Percentiles rank a stretch among this genome's conserved stretches.
Conservation (phyloP, 805 yeast species). For the Saturnispora halmiae region DNA sequence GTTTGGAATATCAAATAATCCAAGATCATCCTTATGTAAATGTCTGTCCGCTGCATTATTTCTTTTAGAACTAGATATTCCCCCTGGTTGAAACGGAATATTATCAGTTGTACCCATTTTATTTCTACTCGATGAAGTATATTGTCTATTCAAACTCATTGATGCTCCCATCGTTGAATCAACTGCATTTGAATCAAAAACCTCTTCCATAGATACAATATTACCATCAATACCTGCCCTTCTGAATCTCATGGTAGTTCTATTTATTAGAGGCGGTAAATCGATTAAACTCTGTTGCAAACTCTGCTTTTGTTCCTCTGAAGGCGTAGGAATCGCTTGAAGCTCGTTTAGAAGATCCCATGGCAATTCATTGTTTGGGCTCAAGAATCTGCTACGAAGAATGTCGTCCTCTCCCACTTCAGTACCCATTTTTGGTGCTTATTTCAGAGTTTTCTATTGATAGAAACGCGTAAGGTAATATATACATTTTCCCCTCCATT, state of each 20-base stretch:
- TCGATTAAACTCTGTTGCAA: constrained; percentile 36
- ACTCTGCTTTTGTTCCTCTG: constrained; percentile 20
- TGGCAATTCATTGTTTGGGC: constrained; percentile 53
- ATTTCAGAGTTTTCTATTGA: neutral
- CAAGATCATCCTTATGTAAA: constrained; percentile 60
- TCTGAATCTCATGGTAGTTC: constrained; percentile 59
- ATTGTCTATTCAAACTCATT: constrained; percentile 60
- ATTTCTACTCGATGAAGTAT: constrained; percentile 48
- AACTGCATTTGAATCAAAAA: constrained; percentile 34
- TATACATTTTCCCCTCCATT: too few relatives aligned
- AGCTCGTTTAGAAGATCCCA: constrained; percentile 66
- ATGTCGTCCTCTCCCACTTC: constrained; percentile 10
- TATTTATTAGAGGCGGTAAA: constrained; percentile 50
- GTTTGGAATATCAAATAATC: constrained; percentile 74
- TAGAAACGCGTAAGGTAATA: neutral
- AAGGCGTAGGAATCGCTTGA: constrained; percentile 42
- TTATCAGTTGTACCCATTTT: constrained; percentile 63
- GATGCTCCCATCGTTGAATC: constrained; percentile 51
- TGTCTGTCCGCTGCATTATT: constrained; percentile 28
- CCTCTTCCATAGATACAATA: constrained; percentile 57
- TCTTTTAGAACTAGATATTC: constrained; percentile 26
- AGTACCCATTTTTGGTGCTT: neutral
- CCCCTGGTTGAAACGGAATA: constrained; percentile 93
- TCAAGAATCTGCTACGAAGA: constrained; percentile 39
- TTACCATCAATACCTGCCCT: constrained; percentile 69